Conservation (phyloP, 768 basidiomycete species). For the Lentinula guzmanii region DNA sequence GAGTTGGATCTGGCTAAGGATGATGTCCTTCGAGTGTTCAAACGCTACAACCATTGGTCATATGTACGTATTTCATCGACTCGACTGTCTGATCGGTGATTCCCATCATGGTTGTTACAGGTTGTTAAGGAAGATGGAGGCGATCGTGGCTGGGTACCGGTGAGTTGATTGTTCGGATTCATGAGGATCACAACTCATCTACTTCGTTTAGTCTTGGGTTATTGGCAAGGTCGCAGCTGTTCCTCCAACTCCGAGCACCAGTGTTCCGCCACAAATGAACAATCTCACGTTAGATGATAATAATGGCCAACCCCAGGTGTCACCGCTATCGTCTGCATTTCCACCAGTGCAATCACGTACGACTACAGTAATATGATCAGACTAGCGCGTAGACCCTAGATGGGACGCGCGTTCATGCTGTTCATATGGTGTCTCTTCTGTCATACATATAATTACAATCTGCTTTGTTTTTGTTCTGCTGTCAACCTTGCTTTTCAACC, state of each 20-base stretch:
- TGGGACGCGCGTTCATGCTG: background rate
- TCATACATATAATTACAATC: background rate
- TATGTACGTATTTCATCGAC: constrained; percentile 47
- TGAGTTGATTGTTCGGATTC: constrained; percentile 19
- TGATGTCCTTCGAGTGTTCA: constrained; percentile 87
- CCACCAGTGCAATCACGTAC: constrained; percentile 41
- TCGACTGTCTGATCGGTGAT: constrained; percentile 7
- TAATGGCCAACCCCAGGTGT: constrained; percentile 46
- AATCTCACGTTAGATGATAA: constrained; percentile 30
- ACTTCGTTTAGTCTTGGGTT: constrained; percentile 71
- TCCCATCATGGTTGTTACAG: constrained; percentile 29
- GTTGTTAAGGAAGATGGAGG: constrained; percentile 92
- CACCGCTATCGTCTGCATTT: constrained; percentile 83
- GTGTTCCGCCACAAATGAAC: constrained; percentile 23
- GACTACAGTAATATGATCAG: constrained; percentile 17
- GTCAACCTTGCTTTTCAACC: background rate
- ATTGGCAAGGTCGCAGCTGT: constrained; percentile 73
- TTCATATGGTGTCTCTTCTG: background rate
- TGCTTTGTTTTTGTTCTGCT: background rate
- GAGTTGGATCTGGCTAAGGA: constrained; percentile 88
- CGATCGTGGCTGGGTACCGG: constrained; percentile 95
- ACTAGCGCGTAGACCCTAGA: background rate
- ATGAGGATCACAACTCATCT: background rate
- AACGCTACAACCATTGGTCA: constrained; percentile 98
- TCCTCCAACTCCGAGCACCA: constrained; percentile 38